A percentile compares a stretch with the other conserved stretches of the same genome.
Conservation (phyloP, 345 rosid species). For the Trapa incisa region DNA sequence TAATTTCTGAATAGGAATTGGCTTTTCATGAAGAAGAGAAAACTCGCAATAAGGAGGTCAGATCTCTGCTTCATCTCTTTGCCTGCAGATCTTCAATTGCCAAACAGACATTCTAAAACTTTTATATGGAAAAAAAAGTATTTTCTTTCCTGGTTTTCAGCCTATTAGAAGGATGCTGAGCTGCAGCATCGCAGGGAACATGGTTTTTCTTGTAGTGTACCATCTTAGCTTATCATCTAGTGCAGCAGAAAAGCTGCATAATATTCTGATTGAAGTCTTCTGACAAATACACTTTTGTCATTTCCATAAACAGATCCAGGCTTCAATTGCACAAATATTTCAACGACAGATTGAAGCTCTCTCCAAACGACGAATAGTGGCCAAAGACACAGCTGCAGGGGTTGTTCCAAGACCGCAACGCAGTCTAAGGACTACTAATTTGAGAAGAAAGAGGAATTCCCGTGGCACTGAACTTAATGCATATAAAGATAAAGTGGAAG, state of each 20-base stretch:
- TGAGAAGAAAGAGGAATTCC: constrained; percentile 47
- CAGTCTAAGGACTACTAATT: constrained; percentile 26
- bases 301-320: constrained; percentile 59
- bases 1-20: constrained; percentile 41
- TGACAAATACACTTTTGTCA: neutral
- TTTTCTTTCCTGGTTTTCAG: neutral
- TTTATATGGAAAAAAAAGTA: neutral
- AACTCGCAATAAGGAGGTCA: constrained; percentile 83
- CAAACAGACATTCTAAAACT: neutral
- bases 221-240: too few species aligned
- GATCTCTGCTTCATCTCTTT: constrained; percentile 26
- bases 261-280: too few species aligned
- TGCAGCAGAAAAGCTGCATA: too few species aligned
- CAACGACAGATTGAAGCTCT: constrained; percentile 74
- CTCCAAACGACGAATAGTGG: constrained; percentile 40
- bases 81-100: neutral
- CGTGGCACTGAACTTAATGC: constrained; percentile 42
- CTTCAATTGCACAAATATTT: constrained; percentile 74
- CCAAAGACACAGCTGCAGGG: constrained; percentile 38
- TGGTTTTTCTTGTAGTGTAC: too few species aligned
- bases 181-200: too few species aligned
- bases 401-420: constrained; percentile 42
- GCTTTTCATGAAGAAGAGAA: constrained; percentile 81
- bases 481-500: constrained; percentile 63
- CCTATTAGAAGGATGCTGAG: neutral